Evolutionary conservation across 345 rosid species (phyloP).

Genomic region (Camelina hispida): DNA sequence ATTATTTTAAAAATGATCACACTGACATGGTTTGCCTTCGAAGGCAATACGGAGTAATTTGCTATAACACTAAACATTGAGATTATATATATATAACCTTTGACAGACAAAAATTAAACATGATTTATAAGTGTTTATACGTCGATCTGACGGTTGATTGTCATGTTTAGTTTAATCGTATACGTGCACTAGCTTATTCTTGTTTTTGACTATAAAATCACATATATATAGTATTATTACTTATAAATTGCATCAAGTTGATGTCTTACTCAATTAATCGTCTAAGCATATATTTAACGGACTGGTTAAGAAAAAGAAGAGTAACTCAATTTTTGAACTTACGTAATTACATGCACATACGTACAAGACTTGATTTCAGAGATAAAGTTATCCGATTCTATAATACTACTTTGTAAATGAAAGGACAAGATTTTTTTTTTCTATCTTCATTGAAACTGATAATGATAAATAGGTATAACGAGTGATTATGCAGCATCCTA

Average conservation of each 20-base stretch:
- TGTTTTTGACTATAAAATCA: background rate
- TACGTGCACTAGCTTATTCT: constrained; percentile 35
- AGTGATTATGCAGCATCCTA: too few relatives aligned
- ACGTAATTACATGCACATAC: background rate
- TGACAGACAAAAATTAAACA: constrained; percentile 22
- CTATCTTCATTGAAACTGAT: too few relatives aligned
- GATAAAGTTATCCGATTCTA: background rate
- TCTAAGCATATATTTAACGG: background rate
- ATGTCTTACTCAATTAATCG: constrained; percentile 18
- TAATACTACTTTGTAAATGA: background rate
- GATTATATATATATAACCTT: constrained; percentile 8
- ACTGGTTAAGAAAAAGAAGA: background rate
- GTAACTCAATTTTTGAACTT: background rate
- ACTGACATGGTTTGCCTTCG: constrained; percentile 31
- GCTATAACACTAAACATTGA: background rate
- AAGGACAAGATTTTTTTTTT: background rate
- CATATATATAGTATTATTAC: background rate
- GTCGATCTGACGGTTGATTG: constrained; percentile 11
- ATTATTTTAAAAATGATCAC: constrained; percentile 8
- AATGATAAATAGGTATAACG: too few relatives aligned
- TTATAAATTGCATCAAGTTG: background rate
- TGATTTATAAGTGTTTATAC: constrained; percentile 16
- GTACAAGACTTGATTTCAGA: background rate
- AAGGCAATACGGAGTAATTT: constrained; percentile 19
- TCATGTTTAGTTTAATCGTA: constrained; percentile 23